Base-by-base conservation (phyloP, 169 alveolate genomes). In the Eimeria tenella region DNA sequence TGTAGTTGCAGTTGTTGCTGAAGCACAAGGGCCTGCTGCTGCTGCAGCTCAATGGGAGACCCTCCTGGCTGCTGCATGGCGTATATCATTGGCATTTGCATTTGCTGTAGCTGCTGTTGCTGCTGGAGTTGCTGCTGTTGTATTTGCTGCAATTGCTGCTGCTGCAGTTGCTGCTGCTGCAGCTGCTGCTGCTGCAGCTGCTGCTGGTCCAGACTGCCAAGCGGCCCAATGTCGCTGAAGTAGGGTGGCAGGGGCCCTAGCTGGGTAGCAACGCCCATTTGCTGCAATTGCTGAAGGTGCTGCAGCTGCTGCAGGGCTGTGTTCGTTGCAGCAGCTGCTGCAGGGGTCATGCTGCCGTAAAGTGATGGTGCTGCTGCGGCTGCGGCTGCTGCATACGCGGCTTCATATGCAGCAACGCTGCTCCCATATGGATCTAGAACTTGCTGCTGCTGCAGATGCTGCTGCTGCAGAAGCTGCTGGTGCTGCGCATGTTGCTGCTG, bases 401-500 rank as follows among this genome's bases (percentile, higher is more conserved):
- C 84, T 42, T 74, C 84, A n/a, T 74, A 74, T 1, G 84, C 84
- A 11, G 84, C 84, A 42, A 74, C 84, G 23, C 84, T 74, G 52
- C 84, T 74, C 13, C 84, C 52, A 53, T 74, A 74, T 5, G 84
- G 84, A 74, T 74, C 84, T 31, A 74, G 84, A 19, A 74, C 84
- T 19, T 74, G 84, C 52, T 74, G 84, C 62, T 74, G 84, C 62
- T 74, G 19, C 19, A 58, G 11, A 58, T 58, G 19, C 19, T 13
- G 11, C 11, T 71, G 82, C 56, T 50, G 75, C 93, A 52, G 75
- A 31, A 25, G 77, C 63, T 55, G 83, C 93, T 65, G 74, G n/a
- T 56, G 92, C 92, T 65, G 79, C 50, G 81, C 93, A 56, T 82
- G 90, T 49, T 82, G 90, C 90, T 82, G 90, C 74, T 82, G 90